phyloP scores from a whole-genome alignment of 805 yeast species.

The Candida tammaniensis region DNA sequence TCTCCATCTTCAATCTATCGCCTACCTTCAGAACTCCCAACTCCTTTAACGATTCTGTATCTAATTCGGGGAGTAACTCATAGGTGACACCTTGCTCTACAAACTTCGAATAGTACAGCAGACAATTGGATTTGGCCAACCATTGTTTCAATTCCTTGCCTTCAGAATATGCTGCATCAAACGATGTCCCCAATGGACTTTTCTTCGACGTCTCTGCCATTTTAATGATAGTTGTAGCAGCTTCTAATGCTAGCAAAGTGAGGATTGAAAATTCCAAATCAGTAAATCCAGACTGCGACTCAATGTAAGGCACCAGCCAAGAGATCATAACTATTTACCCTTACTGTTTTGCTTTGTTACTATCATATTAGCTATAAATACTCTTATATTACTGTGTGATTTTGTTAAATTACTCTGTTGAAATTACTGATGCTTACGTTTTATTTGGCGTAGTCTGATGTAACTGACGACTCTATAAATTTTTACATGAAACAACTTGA shows the following conservation, averaged over 20 bases:
- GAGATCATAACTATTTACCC: no score
- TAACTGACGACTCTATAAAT: no score
- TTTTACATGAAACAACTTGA: neutral
- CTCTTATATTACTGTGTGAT: no score
- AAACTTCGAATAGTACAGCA: slow-evolving; percentile 31
- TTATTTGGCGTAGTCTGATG: no score
- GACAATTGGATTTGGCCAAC: slow-evolving; percentile 35
- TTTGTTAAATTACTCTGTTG: no score
- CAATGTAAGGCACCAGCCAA: no score
- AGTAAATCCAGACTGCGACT: no score
- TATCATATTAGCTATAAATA: no score
- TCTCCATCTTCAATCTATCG: slow-evolving; percentile 70
- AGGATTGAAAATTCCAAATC: no score
- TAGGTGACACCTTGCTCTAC: slow-evolving; percentile 52
- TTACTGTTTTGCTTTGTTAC: no score
- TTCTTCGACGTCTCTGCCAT: slow-evolving; percentile 1
- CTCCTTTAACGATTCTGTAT: slow-evolving; percentile 61
- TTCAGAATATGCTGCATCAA: slow-evolving; percentile 7
- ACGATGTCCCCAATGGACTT: neutral
- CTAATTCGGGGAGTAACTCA: slow-evolving; percentile 59
- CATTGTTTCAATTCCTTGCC: slow-evolving; percentile 30
- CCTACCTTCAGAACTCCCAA: slow-evolving; percentile 78
- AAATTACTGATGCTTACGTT: no score
- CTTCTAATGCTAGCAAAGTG: neutral
- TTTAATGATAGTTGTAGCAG: neutral